A percentile compares a stretch with the other conserved stretches of the same genome.
Conservation (phyloP, 2,329 filamentous ascomycete species). For the Colletotrichum tofieldiae region DNA sequence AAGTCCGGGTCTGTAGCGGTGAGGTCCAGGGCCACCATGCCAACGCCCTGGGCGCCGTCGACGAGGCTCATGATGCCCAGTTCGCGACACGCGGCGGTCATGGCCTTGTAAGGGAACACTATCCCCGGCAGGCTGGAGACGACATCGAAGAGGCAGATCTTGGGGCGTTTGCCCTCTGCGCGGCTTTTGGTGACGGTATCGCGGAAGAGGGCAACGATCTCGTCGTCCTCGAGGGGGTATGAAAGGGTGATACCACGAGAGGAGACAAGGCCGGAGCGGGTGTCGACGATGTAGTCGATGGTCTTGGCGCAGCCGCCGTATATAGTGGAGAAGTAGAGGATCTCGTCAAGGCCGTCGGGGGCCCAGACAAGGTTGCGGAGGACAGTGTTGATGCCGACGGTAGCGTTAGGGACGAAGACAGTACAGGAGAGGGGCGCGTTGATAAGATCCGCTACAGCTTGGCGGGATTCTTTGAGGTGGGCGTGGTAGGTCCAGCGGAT, state of each 20-base stretch:
- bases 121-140: constrained; percentile 86
- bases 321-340: constrained; percentile 84
- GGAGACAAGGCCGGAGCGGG: constrained; percentile 62
- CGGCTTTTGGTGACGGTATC: constrained; percentile 69
- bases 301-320: constrained; percentile 86
- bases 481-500: constrained; percentile 78
- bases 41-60: constrained; percentile 89
- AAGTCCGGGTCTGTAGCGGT: constrained; percentile 82
- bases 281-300: constrained; percentile 80
- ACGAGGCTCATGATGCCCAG: constrained; percentile 80
- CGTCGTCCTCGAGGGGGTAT: constrained; percentile 80
- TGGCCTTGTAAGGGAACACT: constrained; percentile 81
- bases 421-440: constrained; percentile 76
- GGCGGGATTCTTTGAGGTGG: constrained; percentile 76
- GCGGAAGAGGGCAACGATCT: constrained; percentile 74
- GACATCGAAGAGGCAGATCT: constrained; percentile 83
- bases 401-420: constrained; percentile 88
- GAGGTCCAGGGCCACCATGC: constrained; percentile 83
- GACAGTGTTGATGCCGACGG: constrained; percentile 82
- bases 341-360: constrained; percentile 80
- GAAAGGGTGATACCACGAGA: constrained; percentile 71
- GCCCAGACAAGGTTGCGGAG: constrained; percentile 82
- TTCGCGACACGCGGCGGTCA: constrained; percentile 76
- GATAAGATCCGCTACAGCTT: constrained; percentile 76
- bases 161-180: constrained; percentile 72